Evolutionary conservation across 495 filamentous ascomycete genomes (phyloP).

Genomic region (Hypoxylon trugodes): DNA sequence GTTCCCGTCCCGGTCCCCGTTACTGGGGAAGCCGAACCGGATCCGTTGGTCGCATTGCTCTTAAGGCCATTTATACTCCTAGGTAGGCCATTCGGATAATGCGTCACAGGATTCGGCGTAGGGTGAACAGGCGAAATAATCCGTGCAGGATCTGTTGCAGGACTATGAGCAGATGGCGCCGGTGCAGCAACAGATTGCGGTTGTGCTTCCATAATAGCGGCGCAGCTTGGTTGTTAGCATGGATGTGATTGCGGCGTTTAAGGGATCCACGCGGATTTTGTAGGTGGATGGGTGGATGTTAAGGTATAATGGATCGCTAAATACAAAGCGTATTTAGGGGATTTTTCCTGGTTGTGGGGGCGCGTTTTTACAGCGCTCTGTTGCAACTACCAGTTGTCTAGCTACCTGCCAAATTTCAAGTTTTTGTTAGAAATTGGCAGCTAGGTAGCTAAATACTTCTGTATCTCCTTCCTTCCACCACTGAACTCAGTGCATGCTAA

Average conservation of each 20-base stretch:
- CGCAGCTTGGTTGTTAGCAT: slow-evolving; percentile 12
- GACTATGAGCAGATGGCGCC: neutral
- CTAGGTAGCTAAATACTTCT: neutral
- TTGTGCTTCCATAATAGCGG: slow-evolving; percentile 31
- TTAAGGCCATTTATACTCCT: slow-evolving; percentile 36
- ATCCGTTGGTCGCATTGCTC: slow-evolving; percentile 5
- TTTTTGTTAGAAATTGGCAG: neutral
- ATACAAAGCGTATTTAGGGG: slow-evolving; percentile 5
- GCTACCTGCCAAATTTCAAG: no score
- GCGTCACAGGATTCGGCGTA: slow-evolving; percentile 1
- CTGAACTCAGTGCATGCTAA: neutral
- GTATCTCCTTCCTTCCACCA: neutral
- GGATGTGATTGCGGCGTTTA: slow-evolving; percentile 7
- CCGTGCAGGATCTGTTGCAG: neutral
- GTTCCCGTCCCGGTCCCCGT: neutral
- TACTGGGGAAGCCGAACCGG: neutral
- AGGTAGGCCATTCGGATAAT: slow-evolving; percentile 35
- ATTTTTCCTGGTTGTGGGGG: slow-evolving; percentile 18
- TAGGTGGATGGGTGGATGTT: no score
- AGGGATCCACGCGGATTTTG: slow-evolving; percentile 7
- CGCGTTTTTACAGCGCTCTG: slow-evolving; percentile 3
- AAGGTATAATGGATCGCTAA: slow-evolving; percentile 1
- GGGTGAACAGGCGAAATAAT: slow-evolving; percentile 13
- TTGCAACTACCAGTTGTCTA: no score
- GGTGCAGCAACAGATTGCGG: slow-evolving; percentile 8